Evolutionary conservation across 192 early-diverging fungal genomes (phyloP).

Genomic region (Irineochytrium annulatum): DNA sequence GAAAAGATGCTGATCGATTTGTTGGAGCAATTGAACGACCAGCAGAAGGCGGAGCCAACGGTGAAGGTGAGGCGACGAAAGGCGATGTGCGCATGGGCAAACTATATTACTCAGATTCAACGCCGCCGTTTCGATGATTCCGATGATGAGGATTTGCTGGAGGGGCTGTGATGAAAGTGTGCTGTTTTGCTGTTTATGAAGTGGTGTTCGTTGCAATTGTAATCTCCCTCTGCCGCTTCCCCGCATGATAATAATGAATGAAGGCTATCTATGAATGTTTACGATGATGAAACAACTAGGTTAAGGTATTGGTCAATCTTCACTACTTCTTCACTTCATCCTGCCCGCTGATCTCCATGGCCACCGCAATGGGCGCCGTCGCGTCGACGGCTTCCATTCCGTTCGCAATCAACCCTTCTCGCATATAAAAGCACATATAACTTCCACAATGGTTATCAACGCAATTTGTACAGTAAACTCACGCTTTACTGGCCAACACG

Average conservation of each 20-base stretch:
- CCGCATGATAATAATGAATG: too few species aligned
- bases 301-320: too few species aligned
- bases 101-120: slow-evolving; percentile 15
- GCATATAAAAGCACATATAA: slow-evolving; percentile 88
- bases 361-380: too few species aligned
- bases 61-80: slow-evolving; percentile 61
- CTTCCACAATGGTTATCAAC: slow-evolving; percentile 28
- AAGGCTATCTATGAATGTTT: too few species aligned
- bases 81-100: neutral
- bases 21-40: slow-evolving; percentile 77
- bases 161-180: slow-evolving; percentile 21
- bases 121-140: slow-evolving; percentile 33
- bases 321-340: too few species aligned
- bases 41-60: slow-evolving; percentile 60
- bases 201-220: too few species aligned
- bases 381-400: too few species aligned
- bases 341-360: too few species aligned
- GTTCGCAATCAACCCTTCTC: too few species aligned
- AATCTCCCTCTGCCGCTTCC: too few species aligned
- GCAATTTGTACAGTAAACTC: slow-evolving; percentile 5
- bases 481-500: slow-evolving; percentile 66
- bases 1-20: slow-evolving; percentile 84
- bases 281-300: too few species aligned
- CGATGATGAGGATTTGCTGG: slow-evolving; percentile 39
- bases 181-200: too few species aligned